Percentiles rank a stretch among this genome's conserved stretches.
phyloP scores from a whole-genome alignment of 2,329 filamentous ascomycete genomes.

The Pestalotiopsis sp. region DNA sequence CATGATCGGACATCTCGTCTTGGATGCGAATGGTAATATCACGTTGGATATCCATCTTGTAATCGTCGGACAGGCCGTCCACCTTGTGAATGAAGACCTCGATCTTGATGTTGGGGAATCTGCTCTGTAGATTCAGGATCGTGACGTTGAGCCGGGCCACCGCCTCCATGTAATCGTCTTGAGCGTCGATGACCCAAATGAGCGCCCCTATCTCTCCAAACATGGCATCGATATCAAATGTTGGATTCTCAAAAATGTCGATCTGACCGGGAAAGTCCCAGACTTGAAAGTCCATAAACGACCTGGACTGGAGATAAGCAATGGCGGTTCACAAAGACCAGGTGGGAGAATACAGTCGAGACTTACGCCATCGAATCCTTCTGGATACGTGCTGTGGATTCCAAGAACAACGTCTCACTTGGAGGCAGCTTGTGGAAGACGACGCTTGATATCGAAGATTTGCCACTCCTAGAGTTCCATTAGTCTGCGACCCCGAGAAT shows the following conservation, averaged over 20 bases:
- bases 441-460: slow-evolving; percentile 97
- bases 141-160: slow-evolving; percentile 85
- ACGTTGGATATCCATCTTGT: slow-evolving; percentile 92
- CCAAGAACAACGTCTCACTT: slow-evolving; percentile 92
- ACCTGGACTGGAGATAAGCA: slow-evolving; percentile 59
- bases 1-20: slow-evolving; percentile 91
- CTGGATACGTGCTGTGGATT: slow-evolving; percentile 91
- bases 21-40: slow-evolving; percentile 97
- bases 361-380: slow-evolving; percentile 93
- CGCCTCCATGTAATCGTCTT: slow-evolving; percentile 95
- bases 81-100: slow-evolving; percentile 99
- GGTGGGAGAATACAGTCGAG: neutral
- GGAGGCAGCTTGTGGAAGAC: slow-evolving; percentile 99
- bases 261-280: slow-evolving; percentile 98
- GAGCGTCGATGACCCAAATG: slow-evolving; percentile 98
- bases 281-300: slow-evolving; percentile 98
- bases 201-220: slow-evolving; percentile 93
- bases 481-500: neutral
- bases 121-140: slow-evolving; percentile 84
- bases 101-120: slow-evolving; percentile 92
- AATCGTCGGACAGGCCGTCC: slow-evolving; percentile 95
- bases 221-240: slow-evolving; percentile 89
- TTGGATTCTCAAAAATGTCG: slow-evolving; percentile 83
- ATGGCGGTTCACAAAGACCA: neutral
- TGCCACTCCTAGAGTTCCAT: slow-evolving; percentile 73